These are phyloP conservation scores for Plantago major DNA, from an alignment of 257 asterid genomes.

Conservation along the genomic window DNA sequence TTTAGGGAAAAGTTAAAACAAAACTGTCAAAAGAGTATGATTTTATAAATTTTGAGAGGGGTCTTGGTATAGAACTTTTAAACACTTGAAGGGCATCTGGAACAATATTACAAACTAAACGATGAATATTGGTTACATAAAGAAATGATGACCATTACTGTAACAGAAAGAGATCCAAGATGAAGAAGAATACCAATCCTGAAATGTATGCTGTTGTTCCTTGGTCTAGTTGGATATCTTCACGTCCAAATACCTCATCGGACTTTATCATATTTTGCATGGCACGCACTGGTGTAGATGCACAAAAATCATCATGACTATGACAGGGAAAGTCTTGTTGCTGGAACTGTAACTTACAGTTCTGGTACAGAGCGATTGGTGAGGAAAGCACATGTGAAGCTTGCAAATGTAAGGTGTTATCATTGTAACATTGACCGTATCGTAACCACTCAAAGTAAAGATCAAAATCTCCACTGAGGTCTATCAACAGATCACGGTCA, in stretches of 20 bases:
- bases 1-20: no score
- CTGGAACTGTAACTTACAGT: slow-evolving; percentile 25
- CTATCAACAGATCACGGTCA: slow-evolving; percentile 22
- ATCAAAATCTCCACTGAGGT: slow-evolving; percentile 63
- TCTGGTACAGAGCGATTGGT: slow-evolving; percentile 25
- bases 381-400: slow-evolving; percentile 29
- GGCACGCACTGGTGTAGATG: slow-evolving; percentile 24
- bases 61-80: no score
- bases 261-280: slow-evolving; percentile 31
- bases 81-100: no score
- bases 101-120: no score
- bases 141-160: neutral
- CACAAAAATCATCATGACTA: slow-evolving; percentile 29
- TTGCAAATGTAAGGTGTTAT: slow-evolving; percentile 25
- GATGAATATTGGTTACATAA: no score
- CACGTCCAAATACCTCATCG: slow-evolving; percentile 36
- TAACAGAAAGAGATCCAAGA: neutral
- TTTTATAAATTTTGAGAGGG: no score
- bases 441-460: slow-evolving; percentile 33
- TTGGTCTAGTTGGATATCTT: slow-evolving; percentile 55
- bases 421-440: slow-evolving; percentile 43
- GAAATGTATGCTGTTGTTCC: slow-evolving; percentile 77
- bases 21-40: no score
- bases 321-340: slow-evolving; percentile 40
- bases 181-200: slow-evolving; percentile 41